Evolutionary conservation across 1,284 basidiomycete species (phyloP).

Genomic region (Sporisorium iseilematis-ciliati): DNA sequence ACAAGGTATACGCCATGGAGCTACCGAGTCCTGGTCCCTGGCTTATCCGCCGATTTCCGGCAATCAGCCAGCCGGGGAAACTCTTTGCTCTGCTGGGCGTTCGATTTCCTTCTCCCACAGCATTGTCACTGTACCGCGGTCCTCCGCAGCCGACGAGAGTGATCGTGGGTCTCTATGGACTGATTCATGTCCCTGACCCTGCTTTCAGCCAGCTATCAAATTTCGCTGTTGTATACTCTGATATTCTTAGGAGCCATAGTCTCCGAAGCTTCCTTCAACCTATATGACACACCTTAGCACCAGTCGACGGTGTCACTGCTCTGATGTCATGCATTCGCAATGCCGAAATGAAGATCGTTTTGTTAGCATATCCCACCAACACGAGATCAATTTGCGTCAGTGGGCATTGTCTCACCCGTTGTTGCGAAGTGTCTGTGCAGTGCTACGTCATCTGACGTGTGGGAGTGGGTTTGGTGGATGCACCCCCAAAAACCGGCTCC

Average conservation of each 20-base stretch:
- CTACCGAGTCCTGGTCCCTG: neutral
- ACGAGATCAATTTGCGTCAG: no score
- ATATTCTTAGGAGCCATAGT: neutral
- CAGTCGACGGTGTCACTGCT: no score
- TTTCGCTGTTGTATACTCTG: neutral
- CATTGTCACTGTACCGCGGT: neutral
- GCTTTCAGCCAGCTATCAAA: neutral
- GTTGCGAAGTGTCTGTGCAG: no score
- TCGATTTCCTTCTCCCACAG: neutral
- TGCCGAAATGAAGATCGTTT: no score
- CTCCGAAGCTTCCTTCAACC: neutral
- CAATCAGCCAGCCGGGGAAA: neutral
- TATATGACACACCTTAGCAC: neutral
- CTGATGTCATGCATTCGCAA: no score
- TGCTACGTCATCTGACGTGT: no score
- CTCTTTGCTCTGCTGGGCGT: neutral
- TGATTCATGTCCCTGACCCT: neutral
- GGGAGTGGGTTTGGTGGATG: no score
- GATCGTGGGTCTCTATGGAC: neutral
- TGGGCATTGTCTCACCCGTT: no score
- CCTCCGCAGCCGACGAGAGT: neutral
- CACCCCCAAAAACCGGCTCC: no score
- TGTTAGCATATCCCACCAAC: no score
- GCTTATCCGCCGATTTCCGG: neutral
- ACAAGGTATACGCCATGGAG: conserved; percentile 7